Conservation (phyloP, 1,284 basidiomycete species). For the Ceratobasidium sp. region DNA sequence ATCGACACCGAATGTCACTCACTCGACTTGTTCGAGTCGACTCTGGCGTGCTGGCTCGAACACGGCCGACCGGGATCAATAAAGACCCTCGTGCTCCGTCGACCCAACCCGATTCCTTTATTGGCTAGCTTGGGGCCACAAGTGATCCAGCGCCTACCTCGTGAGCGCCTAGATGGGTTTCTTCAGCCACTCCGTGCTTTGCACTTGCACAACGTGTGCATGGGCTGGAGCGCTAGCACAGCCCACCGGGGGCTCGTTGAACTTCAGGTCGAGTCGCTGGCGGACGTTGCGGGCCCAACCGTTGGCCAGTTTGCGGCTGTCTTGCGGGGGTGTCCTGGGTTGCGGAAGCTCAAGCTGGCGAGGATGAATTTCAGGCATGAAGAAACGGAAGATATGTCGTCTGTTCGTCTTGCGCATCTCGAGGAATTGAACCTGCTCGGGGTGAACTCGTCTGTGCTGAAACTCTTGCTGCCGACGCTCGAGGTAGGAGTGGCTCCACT, state of each 20-base stretch:
- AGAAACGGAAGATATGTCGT: not conserved
- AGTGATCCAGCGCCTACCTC: not conserved
- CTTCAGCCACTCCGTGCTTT: constrained; percentile 3
- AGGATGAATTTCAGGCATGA: constrained; percentile 19
- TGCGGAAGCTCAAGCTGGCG: constrained; percentile 24
- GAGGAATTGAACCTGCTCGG: constrained; percentile 8
- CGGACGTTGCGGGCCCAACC: constrained; percentile 4
- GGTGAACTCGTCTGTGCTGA: not conserved
- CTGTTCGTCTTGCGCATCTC: constrained; percentile 6
- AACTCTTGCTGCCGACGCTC: not conserved
- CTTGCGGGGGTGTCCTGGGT: constrained; percentile 9
- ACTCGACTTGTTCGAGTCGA: constrained; percentile 29
- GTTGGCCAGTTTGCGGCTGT: constrained; percentile 3
- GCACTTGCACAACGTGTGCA: constrained; percentile 33
- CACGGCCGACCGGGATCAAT: constrained; percentile 7
- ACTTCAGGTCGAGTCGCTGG: constrained; percentile 19
- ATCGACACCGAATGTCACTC: constrained; percentile 17
- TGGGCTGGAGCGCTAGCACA: constrained; percentile 10
- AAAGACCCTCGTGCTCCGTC: constrained; percentile 11
- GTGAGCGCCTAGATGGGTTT: constrained; percentile 13
- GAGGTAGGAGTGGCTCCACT: not conserved
- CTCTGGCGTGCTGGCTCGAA: constrained; percentile 21
- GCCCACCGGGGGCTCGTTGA: constrained; percentile 12
- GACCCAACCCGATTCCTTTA: constrained; percentile 9
- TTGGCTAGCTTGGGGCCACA: constrained; percentile 21